Evolutionary conservation across 2,329 filamentous ascomycete genomes (phyloP).

Genomic region (Thielaviopsis populi): DNA sequence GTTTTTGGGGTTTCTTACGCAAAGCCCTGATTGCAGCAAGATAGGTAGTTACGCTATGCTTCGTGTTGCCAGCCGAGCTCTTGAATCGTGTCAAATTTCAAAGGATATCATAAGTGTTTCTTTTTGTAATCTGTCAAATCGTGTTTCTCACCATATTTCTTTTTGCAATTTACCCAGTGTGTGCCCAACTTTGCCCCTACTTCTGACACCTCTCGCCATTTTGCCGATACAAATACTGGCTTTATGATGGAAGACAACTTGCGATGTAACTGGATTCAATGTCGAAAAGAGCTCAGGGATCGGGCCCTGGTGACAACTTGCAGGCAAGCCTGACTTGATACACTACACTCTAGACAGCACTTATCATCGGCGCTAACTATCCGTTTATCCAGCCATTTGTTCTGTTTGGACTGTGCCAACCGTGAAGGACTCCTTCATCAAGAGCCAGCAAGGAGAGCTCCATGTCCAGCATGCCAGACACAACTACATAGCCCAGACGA

Average conservation of each 20-base stretch:
- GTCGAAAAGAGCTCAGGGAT: conserved; percentile 51
- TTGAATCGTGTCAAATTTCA: not conserved
- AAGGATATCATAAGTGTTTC: not conserved
- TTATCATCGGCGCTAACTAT: not conserved
- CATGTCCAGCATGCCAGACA: conserved; percentile 64
- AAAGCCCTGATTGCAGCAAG: not conserved
- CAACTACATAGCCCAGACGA: conserved; percentile 58
- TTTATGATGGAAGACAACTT: conserved; percentile 54
- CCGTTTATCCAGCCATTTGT: conserved; percentile 51
- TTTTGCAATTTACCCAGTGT: not conserved
- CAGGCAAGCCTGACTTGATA: conserved; percentile 38
- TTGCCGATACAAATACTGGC: not conserved
- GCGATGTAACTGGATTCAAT: conserved; percentile 68
- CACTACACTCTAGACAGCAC: not conserved
- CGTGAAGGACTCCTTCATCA: conserved; percentile 42
- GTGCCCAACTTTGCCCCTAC: not conserved
- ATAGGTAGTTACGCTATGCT: not conserved
- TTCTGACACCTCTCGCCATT: not conserved
- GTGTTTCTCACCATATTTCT: not conserved
- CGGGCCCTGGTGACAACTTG: conserved; percentile 77
- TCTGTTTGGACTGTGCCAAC: conserved; percentile 62
- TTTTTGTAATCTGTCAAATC: too few relatives aligned
- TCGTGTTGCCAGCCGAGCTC: not conserved
- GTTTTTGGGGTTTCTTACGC: not conserved
- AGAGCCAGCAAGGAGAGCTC: conserved; percentile 25